Evolutionary conservation across 768 basidiomycete species (phyloP).

Genomic region (Cystofilobasidium ferigula): DNA sequence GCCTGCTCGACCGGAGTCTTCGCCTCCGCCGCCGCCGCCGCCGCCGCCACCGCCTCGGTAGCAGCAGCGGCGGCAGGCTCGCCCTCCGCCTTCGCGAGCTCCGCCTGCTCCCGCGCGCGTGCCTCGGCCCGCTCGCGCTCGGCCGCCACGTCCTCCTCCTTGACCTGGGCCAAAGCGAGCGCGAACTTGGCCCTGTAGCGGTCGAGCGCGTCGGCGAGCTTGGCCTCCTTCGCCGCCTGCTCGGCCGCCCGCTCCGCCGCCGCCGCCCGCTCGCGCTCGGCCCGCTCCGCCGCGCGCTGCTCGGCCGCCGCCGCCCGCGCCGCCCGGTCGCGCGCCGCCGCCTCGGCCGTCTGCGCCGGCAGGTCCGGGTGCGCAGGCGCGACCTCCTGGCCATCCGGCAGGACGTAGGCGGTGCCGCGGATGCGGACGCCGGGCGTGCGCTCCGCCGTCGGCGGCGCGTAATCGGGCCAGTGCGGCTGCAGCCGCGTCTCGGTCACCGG

Average conservation of each 20-base stretch:
- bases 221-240: not conserved
- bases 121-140: too few species aligned
- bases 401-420: slow-evolving; percentile 4
- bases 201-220: not conserved
- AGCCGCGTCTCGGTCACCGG: not conserved
- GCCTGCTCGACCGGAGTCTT: too few species aligned
- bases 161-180: too few species aligned
- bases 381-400: not conserved
- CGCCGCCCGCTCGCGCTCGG: not conserved
- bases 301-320: not conserved
- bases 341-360: not conserved
- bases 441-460: slow-evolving; percentile 2
- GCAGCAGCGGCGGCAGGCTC: too few species aligned
- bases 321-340: not conserved
- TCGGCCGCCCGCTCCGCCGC: too few species aligned
- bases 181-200: too few species aligned
- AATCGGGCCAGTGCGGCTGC: slow-evolving; percentile 22
- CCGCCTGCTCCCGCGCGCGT: too few species aligned
- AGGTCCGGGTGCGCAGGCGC: not conserved
- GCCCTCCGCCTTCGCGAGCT: too few species aligned
- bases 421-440: not conserved
- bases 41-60: too few species aligned
- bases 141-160: too few species aligned
- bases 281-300: not conserved
- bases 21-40: too few species aligned